Percentiles rank a stretch among this genome's conserved stretches.
Conservation (phyloP, 2,329 filamentous ascomycete genomes). For the Leptographium radiaticola region DNA sequence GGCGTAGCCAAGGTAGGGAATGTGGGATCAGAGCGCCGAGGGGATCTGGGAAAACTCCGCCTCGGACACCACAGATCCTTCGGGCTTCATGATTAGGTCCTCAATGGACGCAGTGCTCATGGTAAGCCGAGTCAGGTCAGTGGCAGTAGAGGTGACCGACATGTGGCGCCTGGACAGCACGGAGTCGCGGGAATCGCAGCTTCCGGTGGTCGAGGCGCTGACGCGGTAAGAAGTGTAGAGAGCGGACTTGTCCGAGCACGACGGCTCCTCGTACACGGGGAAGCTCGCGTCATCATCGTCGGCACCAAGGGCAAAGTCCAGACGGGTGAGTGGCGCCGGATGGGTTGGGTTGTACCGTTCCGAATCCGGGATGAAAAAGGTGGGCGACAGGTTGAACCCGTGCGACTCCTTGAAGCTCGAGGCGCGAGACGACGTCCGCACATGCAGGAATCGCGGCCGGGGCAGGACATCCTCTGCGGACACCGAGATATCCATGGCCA, state of each 20-base stretch:
- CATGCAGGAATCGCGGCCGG: conserved; percentile 19
- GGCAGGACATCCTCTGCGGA: conserved; percentile 1
- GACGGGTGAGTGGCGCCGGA: not conserved
- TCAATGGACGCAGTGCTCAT: conserved; percentile 34
- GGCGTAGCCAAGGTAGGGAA: not conserved
- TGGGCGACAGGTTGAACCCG: conserved; percentile 46
- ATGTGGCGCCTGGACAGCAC: conserved; percentile 37
- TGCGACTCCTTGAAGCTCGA: conserved; percentile 47
- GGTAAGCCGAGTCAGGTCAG: conserved; percentile 40
- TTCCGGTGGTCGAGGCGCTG: conserved; percentile 42
- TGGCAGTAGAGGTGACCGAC: conserved; percentile 39
- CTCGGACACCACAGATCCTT: not conserved
- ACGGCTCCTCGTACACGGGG: conserved; percentile 22
- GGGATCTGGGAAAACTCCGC: not conserved
- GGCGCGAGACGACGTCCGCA: conserved; percentile 30
- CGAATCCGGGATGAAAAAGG: conserved; percentile 42
- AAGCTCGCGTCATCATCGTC: conserved; percentile 21
- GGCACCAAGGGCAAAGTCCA: conserved; percentile 10
- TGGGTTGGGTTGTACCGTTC: conserved; percentile 27
- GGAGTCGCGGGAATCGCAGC: conserved; percentile 32
- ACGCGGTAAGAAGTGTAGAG: conserved; percentile 28
- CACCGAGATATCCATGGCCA: conserved; percentile 7
- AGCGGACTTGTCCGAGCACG: conserved; percentile 20
- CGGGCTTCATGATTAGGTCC: conserved; percentile 13
- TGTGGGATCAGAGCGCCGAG: not conserved